Conservation (phyloP, 2,329 filamentous ascomycete genomes). For the Phialophora verrucosa region DNA sequence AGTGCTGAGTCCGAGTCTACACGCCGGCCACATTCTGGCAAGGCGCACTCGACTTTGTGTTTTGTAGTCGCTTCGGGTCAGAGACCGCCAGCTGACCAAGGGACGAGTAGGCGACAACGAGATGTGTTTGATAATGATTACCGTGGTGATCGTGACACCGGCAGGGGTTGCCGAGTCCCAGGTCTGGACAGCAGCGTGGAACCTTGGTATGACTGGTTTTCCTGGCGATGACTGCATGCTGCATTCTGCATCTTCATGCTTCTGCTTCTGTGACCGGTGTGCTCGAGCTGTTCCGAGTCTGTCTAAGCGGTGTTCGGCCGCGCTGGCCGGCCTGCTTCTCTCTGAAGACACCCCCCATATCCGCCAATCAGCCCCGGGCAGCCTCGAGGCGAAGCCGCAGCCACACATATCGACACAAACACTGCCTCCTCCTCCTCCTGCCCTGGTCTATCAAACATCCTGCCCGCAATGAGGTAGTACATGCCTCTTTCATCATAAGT, state of each 20-base stretch:
- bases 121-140: not conserved
- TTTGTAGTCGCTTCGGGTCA: not conserved
- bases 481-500: conserved; percentile 12
- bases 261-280: conserved; percentile 2
- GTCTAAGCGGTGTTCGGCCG: conserved; percentile 1
- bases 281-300: not conserved
- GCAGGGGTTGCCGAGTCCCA: not conserved
- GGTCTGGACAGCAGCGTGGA: not conserved
- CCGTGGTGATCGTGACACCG: not conserved
- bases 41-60: conserved; percentile 7
- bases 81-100: not conserved
- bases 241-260: not conserved
- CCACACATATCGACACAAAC: not conserved
- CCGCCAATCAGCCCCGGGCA: conserved; percentile 9
- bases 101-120: not conserved
- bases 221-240: not conserved
- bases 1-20: conserved; percentile 8
- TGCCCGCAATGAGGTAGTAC: conserved; percentile 6
- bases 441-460: conserved; percentile 10
- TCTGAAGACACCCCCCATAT: not conserved
- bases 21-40: conserved; percentile 16
- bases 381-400: conserved; percentile 18
- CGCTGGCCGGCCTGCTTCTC: not conserved
- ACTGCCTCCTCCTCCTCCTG: conserved; percentile 7
- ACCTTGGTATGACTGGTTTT: conserved; percentile 18